A percentile compares a stretch with the other conserved stretches of the same genome.
Conservation (phyloP, 441 rosid genomes). For the Bocquillonia castaneifolia region DNA sequence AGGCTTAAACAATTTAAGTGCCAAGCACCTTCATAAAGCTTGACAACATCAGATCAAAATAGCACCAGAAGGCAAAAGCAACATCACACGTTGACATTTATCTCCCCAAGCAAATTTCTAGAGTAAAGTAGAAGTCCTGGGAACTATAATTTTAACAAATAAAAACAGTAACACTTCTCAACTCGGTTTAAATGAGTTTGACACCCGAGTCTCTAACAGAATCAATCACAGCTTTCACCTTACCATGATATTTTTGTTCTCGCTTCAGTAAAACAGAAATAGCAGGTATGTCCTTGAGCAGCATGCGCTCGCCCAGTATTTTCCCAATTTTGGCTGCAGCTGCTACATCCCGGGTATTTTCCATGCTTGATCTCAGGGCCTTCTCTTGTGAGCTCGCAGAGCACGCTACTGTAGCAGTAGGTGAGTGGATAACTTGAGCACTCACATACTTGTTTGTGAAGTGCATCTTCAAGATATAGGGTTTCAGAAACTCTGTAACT, state of each 20-base stretch:
- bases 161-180: neutral
- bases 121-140: neutral
- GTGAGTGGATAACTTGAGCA: conserved; percentile 77
- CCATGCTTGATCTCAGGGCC: conserved; percentile 57
- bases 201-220: conserved; percentile 63
- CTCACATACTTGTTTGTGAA: conserved; percentile 74
- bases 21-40: no score
- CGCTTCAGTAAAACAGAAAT: conserved; percentile 52
- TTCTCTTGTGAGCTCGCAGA: conserved; percentile 77
- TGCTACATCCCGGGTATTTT: conserved; percentile 59
- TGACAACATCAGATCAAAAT: no score
- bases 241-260: conserved; percentile 78
- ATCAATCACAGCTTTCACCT: conserved; percentile 73
- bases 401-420: conserved; percentile 73
- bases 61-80: no score
- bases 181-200: conserved; percentile 40
- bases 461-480: conserved; percentile 69
- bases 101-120: neutral
- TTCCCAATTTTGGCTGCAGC: conserved; percentile 84
- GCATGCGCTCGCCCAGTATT: conserved; percentile 59
- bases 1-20: no score
- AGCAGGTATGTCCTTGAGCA: conserved; percentile 61
- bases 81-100: neutral
- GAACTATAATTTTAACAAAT: neutral
- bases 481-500: conserved; percentile 53